Evolutionary conservation across 352 stramenopile genomes (phyloP).

Genomic region (Phytophthora tubulina): DNA sequence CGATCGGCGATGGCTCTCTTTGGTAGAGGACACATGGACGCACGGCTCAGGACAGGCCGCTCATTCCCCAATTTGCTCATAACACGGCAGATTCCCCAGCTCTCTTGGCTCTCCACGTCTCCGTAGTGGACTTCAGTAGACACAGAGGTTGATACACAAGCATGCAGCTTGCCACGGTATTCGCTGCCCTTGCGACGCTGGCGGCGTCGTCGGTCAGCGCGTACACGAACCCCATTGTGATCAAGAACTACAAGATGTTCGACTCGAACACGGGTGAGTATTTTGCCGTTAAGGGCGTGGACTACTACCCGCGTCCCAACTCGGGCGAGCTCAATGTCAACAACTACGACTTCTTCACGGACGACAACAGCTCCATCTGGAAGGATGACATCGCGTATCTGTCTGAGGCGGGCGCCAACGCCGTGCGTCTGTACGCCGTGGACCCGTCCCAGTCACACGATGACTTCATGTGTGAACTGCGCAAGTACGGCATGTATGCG

Average conservation of each 20-base stretch:
- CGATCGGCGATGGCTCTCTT: conserved; percentile 24
- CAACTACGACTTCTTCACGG: conserved; percentile 87
- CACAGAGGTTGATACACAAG: conserved; percentile 1
- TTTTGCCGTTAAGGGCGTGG: conserved; percentile 78
- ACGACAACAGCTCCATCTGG: conserved; percentile 75
- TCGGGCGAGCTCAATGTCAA: conserved; percentile 68
- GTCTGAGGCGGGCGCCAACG: conserved; percentile 72
- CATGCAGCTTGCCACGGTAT: conserved; percentile 35
- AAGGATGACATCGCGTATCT: conserved; percentile 76
- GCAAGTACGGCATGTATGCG: conserved; percentile 76
- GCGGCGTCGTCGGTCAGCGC: conserved; percentile 22
- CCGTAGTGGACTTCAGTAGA: background rate
- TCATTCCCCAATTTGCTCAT: conserved; percentile 45
- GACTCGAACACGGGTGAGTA: conserved; percentile 75
- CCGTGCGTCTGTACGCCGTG: conserved; percentile 83
- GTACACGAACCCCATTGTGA: conserved; percentile 66
- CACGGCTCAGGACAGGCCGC: conserved; percentile 3
- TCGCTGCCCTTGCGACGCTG: conserved; percentile 27
- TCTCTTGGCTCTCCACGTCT: background rate
- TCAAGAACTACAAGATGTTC: conserved; percentile 83
- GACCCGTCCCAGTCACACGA: conserved; percentile 86
- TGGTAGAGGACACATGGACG: conserved; percentile 21
- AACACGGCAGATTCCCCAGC: conserved; percentile 24
- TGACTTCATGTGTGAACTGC: conserved; percentile 86
- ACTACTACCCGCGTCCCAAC: conserved; percentile 91